Base-by-base conservation (phyloP, 148 eudicot species). In the Cornus florida region DNA sequence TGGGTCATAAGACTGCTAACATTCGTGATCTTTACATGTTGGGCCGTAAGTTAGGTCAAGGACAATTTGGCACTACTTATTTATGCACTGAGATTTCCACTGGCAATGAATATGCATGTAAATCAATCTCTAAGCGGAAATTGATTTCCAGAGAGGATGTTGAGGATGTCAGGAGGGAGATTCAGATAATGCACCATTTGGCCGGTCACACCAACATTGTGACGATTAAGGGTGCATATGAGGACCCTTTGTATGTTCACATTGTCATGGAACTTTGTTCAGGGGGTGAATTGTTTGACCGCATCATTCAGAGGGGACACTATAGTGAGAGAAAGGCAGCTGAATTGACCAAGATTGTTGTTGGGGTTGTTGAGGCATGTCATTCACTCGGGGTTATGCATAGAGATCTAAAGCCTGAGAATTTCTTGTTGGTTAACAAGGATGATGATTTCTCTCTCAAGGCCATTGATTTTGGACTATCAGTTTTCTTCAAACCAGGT, bases 401-500 rank as follows among this genome's bases (percentile, higher is more conserved):
- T 76, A 86, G 99, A 77, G 98, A 93, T 87, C 87, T 93, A 28
- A 96, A 96, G 82, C 99, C 99, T 8, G 99, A 95, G 88, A 93
- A 93, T 78, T 93, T 93, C 86, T 87, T 93, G 86, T 79, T 93
- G 90, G 91, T 92, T 80, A 90, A 93, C 85, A 92, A 88, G 87
- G 95, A 89, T 84, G 90, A 93, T 84, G 99, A 95, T 90, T 93
- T 95, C 90, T 92, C 93, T 65, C 98, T 96, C 73, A 93, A 95
- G 85, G 98, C 97, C 62, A 95, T 93, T 41, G 97, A 95, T 81
- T 95, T 96, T 79, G 99, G 99, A 62, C 89, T 96, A 72, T 96
- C 99, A 17, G 97, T 93, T 82, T 95, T 95, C 91, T 95, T 96
- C 84, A 96, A 93, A 83, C 99, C 99, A 84, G 99, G 99, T 96